Evolutionary conservation across 176 grass and related monocot species (phyloP), one percentile per base, ranked within the genome.

Genomic region (Musa schizocarpa): DNA sequence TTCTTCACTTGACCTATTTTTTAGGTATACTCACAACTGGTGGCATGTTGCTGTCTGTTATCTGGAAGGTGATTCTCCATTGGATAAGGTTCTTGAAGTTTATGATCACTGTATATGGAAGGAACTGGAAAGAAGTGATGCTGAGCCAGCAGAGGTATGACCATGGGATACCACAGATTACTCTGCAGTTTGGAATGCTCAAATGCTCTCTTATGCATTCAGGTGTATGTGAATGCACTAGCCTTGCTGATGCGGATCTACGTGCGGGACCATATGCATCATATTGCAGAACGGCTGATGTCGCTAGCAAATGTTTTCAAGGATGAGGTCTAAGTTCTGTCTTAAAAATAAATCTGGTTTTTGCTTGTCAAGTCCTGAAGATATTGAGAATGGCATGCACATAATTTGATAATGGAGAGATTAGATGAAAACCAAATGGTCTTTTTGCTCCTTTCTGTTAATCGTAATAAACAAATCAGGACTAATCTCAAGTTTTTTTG

Each of bases 31-130:
- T 24, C 90, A 92, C 69, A 92, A 92, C 58, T 92, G 87, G 86
- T 92, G 90, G 87, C 90, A 92, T 73, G 77, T 92, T 10, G 84
- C 84, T 75, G 76, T 92, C 79, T 92, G 90, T 85, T 92, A 92
- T 79, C 76, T 92, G 58, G 90, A 92, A 92, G 84, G 82, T 76
- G 84, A 87, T 87, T 69, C 79, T 10, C 84, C 86, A 78, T 61
- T 86, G 51, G 4, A 13, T 1, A 92, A 83, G 80, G 86, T 92
- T 78, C 59, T 92, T 34, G 90, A 92, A 68, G 50, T 87, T 55
- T 92, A 92, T 75, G 86, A 92, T 84, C 34, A 83, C 26, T 77
- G 75, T 81, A 87, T 92, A 81, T 89, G 83, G 80, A 86, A 82
- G 65, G 90, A 86, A 81, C 82, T 89, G 13, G 25, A 89, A 73